Conservation (phyloP, 1,139 yeast genomes). For the Candida buenavistaensis region DNA sequence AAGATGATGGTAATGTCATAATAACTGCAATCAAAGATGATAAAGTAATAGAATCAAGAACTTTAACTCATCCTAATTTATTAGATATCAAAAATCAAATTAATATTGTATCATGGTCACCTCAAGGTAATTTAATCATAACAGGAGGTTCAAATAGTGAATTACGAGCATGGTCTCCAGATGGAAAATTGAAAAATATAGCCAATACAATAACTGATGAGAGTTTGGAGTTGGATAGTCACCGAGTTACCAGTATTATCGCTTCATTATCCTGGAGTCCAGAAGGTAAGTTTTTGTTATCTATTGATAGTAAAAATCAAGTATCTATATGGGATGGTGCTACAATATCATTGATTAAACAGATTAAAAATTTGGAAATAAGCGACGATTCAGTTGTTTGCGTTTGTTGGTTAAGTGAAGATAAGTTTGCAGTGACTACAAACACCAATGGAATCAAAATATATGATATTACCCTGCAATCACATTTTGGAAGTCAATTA, state of each 20-base stretch:
- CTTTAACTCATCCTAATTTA: constrained; percentile 33
- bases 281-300: constrained; percentile 35
- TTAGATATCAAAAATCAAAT: constrained; percentile 25
- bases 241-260: constrained; percentile 16
- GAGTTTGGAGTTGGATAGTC: constrained; percentile 11
- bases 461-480: constrained; percentile 41
- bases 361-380: constrained; percentile 17
- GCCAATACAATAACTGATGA: constrained; percentile 22
- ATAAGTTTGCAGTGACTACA: constrained; percentile 72
- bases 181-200: constrained; percentile 63
- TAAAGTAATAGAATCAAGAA: constrained; percentile 34
- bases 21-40: constrained; percentile 34
- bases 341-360: constrained; percentile 32
- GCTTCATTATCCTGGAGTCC: constrained; percentile 35
- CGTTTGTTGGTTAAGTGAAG: constrained; percentile 69
- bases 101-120: constrained; percentile 62
- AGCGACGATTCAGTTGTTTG: constrained; percentile 27
- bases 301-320: constrained; percentile 32
- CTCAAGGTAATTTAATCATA: constrained; percentile 54
- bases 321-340: constrained; percentile 43
- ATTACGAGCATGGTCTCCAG: constrained; percentile 65
- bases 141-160: constrained; percentile 67
- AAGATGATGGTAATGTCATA: constrained; percentile 33
- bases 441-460: constrained; percentile 57
- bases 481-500: constrained; percentile 15